Percentiles rank a stretch among this genome's conserved stretches.
phyloP scores from a whole-genome alignment of 164 flowering plant species.

The Vitis rupestris region DNA sequence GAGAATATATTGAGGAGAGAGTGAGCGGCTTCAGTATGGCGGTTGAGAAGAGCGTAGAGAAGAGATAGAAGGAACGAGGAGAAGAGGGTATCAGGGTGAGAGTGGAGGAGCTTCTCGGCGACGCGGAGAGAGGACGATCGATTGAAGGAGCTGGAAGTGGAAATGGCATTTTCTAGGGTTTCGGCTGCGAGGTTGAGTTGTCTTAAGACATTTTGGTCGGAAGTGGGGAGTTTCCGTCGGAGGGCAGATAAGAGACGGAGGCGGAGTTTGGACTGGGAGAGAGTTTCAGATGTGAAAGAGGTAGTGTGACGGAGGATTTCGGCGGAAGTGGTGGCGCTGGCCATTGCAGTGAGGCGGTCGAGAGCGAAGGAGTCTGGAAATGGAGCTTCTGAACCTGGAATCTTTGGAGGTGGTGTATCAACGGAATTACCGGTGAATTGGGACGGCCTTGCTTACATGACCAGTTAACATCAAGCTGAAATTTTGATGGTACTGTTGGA shows the following conservation, averaged over 20 bases:
- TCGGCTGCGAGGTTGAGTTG: slow-evolving; percentile 45
- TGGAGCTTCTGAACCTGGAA: neutral
- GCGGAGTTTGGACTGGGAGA: slow-evolving; percentile 50
- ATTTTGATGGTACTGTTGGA: neutral
- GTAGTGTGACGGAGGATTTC: slow-evolving; percentile 48
- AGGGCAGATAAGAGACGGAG: slow-evolving; percentile 39
- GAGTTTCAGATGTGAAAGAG: slow-evolving; percentile 33
- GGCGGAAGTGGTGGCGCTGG: slow-evolving; percentile 28
- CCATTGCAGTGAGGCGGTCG: slow-evolving; percentile 19
- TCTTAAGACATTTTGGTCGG: slow-evolving; percentile 25
- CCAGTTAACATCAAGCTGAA: neutral
- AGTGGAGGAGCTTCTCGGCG: slow-evolving; percentile 46
- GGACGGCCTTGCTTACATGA: neutral
- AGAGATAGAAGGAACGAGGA: slow-evolving; percentile 57
- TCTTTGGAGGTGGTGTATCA: neutral
- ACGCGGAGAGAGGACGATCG: slow-evolving; percentile 46
- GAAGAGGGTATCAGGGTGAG: slow-evolving; percentile 28
- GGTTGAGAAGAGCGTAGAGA: slow-evolving; percentile 30
- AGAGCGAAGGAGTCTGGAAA: neutral
- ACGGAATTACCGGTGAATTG: neutral
- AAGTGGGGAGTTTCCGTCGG: slow-evolving; percentile 21
- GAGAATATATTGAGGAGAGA: slow-evolving; percentile 43
- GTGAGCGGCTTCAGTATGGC: slow-evolving; percentile 38
- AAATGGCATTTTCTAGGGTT: slow-evolving; percentile 47
- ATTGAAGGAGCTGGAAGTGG: slow-evolving; percentile 26